Conservation (phyloP, 2,329 filamentous ascomycete genomes). For the Zarea fungicola region DNA sequence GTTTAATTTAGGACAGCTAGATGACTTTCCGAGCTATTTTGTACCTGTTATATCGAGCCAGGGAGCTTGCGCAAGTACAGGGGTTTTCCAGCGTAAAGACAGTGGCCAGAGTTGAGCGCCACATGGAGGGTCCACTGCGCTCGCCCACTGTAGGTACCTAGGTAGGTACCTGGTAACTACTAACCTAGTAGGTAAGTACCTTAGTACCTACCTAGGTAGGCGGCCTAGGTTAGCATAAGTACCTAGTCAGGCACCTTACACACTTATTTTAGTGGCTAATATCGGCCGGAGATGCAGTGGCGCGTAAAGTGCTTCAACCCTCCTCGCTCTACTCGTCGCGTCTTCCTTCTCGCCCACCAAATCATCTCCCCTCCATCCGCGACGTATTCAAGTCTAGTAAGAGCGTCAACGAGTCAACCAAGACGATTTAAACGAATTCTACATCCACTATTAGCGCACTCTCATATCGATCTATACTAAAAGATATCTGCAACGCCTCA, state of each 20-base stretch:
- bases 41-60: no score
- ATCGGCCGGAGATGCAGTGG: not conserved
- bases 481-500: no score
- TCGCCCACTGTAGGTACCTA: not conserved
- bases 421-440: no score
- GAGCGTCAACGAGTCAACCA: not conserved
- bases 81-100: slow-evolving; percentile 16
- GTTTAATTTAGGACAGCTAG: not conserved
- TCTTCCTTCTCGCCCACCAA: not conserved
- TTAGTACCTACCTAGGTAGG: no score
- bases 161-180: no score
- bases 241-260: no score
- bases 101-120: not conserved
- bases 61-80: slow-evolving; percentile 10
- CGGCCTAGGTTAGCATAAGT: no score
- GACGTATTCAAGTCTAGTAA: not conserved
- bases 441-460: no score
- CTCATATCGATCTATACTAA: no score
- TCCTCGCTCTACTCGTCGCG: not conserved
- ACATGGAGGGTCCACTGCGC: not conserved
- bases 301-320: slow-evolving; percentile 11
- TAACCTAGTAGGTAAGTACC: no score
- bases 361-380: not conserved
- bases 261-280: not conserved
- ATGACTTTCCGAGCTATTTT: no score